These are phyloP conservation scores for Geum urbanum DNA, from an alignment of 306 rosid genomes.

Conservation along the genomic window DNA sequence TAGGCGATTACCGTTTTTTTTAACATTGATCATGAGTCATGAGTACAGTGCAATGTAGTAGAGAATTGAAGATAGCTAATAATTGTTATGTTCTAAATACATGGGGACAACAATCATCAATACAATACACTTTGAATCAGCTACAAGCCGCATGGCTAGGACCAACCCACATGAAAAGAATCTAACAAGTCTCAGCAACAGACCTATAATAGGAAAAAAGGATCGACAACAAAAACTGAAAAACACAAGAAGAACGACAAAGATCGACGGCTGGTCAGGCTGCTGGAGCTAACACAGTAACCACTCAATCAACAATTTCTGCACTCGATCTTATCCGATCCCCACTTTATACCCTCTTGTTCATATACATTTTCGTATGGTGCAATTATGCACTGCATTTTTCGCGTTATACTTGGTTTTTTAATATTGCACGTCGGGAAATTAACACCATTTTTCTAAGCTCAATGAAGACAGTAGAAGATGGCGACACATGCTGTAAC, in stretches of 20 bases:
- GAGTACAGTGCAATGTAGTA: neutral
- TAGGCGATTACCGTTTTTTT: too few relatives aligned
- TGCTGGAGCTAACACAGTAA: neutral
- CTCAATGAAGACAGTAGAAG: neutral
- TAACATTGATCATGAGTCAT: too few relatives aligned
- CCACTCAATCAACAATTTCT: too few relatives aligned
- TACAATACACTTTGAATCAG: neutral
- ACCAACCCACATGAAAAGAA: neutral
- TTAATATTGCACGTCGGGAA: neutral
- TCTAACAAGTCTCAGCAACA: neutral
- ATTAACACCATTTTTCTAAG: neutral
- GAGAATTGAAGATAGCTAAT: neutral
- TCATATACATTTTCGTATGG: too few relatives aligned
- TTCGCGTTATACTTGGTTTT: too few relatives aligned
- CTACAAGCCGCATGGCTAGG: neutral
- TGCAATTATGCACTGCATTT: too few relatives aligned
- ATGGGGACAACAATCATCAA: slow-evolving; percentile 9
- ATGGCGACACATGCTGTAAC: neutral
- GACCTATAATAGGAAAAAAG: neutral
- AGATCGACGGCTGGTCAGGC: neutral
- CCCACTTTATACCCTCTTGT: too few relatives aligned
- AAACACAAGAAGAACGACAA: neutral
- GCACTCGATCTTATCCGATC: too few relatives aligned
- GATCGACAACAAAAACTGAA: too few relatives aligned
- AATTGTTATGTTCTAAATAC: neutral